phyloP scores from a whole-genome alignment of 2,329 filamentous ascomycete species.

The Aspergillus oerlinghausenensis region DNA sequence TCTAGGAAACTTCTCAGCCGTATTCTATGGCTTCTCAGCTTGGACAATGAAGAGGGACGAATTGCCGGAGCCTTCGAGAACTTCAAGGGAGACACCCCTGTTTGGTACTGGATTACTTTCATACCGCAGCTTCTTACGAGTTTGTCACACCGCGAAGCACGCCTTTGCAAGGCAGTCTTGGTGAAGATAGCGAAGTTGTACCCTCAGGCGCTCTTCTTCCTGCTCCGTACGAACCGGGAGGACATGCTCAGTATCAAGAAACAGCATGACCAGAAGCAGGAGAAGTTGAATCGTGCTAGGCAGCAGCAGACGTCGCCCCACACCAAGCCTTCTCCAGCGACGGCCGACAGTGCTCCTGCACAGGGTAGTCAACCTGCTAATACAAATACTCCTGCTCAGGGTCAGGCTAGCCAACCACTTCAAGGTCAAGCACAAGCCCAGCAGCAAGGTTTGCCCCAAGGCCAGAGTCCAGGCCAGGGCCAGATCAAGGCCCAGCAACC shows the following conservation, averaged over 20 bases:
- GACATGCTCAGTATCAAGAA: slow-evolving; percentile 93
- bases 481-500: slow-evolving; percentile 10
- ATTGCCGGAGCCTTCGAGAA: slow-evolving; percentile 86
- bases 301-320: slow-evolving; percentile 49
- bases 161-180: slow-evolving; percentile 78
- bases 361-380: slow-evolving; percentile 48
- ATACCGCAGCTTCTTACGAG: slow-evolving; percentile 94
- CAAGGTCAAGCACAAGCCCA: slow-evolving; percentile 19
- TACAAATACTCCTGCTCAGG: slow-evolving; percentile 26
- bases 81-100: slow-evolving; percentile 94
- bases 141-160: slow-evolving; percentile 84
- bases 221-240: slow-evolving; percentile 86
- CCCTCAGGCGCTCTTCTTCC: slow-evolving; percentile 93
- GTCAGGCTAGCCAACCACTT: slow-evolving; percentile 21
- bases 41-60: slow-evolving; percentile 81
- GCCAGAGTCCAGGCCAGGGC: slow-evolving; percentile 11
- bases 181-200: slow-evolving; percentile 93
- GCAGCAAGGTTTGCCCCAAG: slow-evolving; percentile 11
- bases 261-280: slow-evolving; percentile 63
- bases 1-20: slow-evolving; percentile 88
- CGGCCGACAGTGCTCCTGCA: slow-evolving; percentile 39
- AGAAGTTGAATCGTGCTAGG: slow-evolving; percentile 59
- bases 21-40: slow-evolving; percentile 89
- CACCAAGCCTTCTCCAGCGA: slow-evolving; percentile 38
- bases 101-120: slow-evolving; percentile 99